A percentile compares a stretch with the other conserved stretches of the same genome.
These are phyloP conservation scores for Paramecium octaurelia DNA, from an alignment of 73 alveolate species.

Conservation along the genomic window DNA sequence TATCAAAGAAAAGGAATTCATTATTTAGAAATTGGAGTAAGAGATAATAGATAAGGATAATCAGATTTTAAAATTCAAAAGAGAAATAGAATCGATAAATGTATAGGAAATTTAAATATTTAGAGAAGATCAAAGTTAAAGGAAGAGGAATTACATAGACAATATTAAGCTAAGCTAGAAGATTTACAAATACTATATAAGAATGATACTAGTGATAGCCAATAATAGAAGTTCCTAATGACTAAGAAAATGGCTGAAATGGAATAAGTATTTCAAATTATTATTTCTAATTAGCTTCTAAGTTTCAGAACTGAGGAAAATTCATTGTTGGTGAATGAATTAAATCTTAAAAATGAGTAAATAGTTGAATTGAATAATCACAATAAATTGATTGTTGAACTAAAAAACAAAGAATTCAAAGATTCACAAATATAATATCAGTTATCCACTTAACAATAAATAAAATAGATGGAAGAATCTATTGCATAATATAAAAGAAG, in stretches of 20 bases:
- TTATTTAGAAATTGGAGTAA: background rate
- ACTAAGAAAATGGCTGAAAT: background rate
- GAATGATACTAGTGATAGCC: background rate
- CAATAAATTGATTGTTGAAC: background rate
- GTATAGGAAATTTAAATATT: conserved; percentile 12
- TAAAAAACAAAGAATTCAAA: conserved; percentile 2
- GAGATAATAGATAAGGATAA: background rate
- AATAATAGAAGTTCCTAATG: background rate
- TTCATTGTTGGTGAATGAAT: background rate
- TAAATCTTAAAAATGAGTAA: background rate
- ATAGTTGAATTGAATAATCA: conserved; percentile 12
- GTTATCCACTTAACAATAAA: background rate
- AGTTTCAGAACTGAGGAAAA: background rate
- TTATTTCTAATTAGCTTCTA: background rate
- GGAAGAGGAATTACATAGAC: conserved; percentile 42
- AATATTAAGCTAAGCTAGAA: conserved; percentile 25
- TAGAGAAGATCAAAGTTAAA: conserved; percentile 34
- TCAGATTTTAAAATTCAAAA: background rate
- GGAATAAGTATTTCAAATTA: background rate
- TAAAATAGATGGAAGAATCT: background rate
- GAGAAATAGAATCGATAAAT: conserved; percentile 29
- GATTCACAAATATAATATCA: background rate
- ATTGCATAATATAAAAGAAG: background rate
- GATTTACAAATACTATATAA: conserved; percentile 20
- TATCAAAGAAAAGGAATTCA: background rate